phyloP scores from a whole-genome alignment of 805 yeast genomes.

The Candida krabiensis region DNA sequence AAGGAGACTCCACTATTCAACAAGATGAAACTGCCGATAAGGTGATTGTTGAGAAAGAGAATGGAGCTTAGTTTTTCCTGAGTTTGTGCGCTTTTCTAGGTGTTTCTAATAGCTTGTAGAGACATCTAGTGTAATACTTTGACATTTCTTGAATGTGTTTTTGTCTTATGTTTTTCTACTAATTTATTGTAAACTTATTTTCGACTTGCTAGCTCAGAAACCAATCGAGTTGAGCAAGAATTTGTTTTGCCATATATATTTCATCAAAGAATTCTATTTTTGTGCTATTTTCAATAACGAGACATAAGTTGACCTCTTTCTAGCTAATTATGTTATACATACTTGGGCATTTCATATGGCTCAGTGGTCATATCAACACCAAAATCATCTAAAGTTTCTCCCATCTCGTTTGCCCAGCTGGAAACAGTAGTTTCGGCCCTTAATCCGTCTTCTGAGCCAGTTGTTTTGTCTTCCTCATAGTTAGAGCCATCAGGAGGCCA shows the following conservation, averaged over 20 bases:
- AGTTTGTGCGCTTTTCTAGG: slow-evolving; percentile 3
- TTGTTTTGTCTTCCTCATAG: slow-evolving; percentile 12
- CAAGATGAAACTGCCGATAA: slow-evolving; percentile 42
- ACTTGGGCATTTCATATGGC: slow-evolving; percentile 17
- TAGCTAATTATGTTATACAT: slow-evolving; percentile 6
- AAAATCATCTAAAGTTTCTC: slow-evolving; percentile 81
- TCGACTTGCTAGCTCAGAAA: background rate
- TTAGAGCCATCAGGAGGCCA: slow-evolving; percentile 90
- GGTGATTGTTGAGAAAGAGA: slow-evolving; percentile 6
- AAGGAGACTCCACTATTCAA: slow-evolving; percentile 49
- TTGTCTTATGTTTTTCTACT: background rate
- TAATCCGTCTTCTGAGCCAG: slow-evolving; percentile 1
- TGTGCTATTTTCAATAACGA: background rate
- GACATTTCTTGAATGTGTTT: too few relatives aligned
- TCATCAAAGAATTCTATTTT: background rate
- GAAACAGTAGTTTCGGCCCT: slow-evolving; percentile 16
- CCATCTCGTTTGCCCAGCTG: slow-evolving; percentile 71
- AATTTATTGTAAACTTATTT: background rate
- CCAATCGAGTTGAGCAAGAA: background rate
- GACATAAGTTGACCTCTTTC: too few relatives aligned
- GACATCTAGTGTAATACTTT: background rate
- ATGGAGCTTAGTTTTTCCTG: background rate
- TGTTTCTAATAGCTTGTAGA: background rate
- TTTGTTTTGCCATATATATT: background rate
- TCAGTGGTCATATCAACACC: slow-evolving; percentile 84